Percentiles rank a stretch among this genome's conserved stretches.
Conservation (phyloP, 2,329 filamentous ascomycete species). For the Aspergillus amoenus region DNA sequence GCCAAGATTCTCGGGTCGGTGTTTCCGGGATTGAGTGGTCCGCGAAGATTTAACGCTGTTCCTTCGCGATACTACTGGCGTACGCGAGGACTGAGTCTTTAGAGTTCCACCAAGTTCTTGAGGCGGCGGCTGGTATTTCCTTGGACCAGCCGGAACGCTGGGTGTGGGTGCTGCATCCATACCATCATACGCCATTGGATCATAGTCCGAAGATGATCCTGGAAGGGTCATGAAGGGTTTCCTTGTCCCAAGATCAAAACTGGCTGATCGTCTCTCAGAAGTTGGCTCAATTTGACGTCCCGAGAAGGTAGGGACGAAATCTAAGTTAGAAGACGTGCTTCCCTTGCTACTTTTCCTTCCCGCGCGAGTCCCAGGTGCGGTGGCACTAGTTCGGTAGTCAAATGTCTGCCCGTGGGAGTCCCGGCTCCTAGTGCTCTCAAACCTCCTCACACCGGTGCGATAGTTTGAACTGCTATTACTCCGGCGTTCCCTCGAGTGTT, state of each 20-base stretch:
- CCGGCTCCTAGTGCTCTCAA: conserved; percentile 60
- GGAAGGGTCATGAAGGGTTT: conserved; percentile 35
- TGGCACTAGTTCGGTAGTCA: conserved; percentile 28
- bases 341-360: conserved; percentile 68
- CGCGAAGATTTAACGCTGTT: conserved; percentile 46
- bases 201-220: conserved; percentile 38
- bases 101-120: conserved; percentile 29
- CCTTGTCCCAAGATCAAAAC: conserved; percentile 45
- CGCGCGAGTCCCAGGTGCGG: conserved; percentile 25
- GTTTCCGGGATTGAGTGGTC: conserved; percentile 36
- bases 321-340: conserved; percentile 75
- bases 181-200: conserved; percentile 42
- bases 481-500: conserved; percentile 55
- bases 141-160: conserved; percentile 76
- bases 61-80: conserved; percentile 37
- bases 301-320: conserved; percentile 57
- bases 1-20: conserved; percentile 40
- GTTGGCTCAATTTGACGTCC: conserved; percentile 32
- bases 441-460: conserved; percentile 57
- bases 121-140: conserved; percentile 52
- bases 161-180: conserved; percentile 85
- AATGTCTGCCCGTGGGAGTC: conserved; percentile 40
- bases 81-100: conserved; percentile 27
- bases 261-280: conserved; percentile 42
- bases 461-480: conserved; percentile 81